Conservation (phyloP, 495 filamentous ascomycete genomes). For the Aspergillus sparsus region DNA sequence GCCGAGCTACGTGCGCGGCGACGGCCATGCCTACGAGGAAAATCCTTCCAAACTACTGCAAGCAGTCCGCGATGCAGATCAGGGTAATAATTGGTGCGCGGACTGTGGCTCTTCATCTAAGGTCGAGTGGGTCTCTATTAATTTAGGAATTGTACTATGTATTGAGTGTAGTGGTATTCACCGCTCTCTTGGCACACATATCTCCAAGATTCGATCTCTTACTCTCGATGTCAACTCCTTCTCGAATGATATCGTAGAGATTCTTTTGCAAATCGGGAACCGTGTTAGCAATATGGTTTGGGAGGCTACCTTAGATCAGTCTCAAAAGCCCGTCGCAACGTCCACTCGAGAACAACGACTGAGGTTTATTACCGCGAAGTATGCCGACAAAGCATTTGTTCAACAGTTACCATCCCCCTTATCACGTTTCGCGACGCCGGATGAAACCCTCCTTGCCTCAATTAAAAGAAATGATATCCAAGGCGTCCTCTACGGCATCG, state of each 20-base stretch:
- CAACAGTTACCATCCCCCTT: slow-evolving; percentile 71
- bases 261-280: slow-evolving; percentile 92
- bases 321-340: slow-evolving; percentile 66
- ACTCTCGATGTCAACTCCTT: slow-evolving; percentile 95
- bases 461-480: slow-evolving; percentile 94
- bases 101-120: slow-evolving; percentile 91
- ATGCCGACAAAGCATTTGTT: slow-evolving; percentile 80
- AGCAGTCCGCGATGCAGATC: slow-evolving; percentile 82
- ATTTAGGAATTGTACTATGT: slow-evolving; percentile 92
- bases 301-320: slow-evolving; percentile 79
- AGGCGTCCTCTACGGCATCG: slow-evolving; percentile 86
- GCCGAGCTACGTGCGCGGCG: slow-evolving; percentile 68
- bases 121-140: slow-evolving; percentile 98
- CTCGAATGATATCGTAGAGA: slow-evolving; percentile 91
- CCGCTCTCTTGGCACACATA: slow-evolving; percentile 93
- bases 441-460: slow-evolving; percentile 88
- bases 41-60: slow-evolving; percentile 84
- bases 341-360: slow-evolving; percentile 87
- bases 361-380: slow-evolving; percentile 93
- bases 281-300: slow-evolving; percentile 94
- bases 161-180: slow-evolving; percentile 99
- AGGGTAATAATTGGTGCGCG: slow-evolving; percentile 92
- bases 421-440: slow-evolving; percentile 75
- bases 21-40: slow-evolving; percentile 72
- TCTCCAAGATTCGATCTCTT: slow-evolving; percentile 94